Conservation (phyloP, 192 early-diverging fungal genomes). For the Podila epigama region DNA sequence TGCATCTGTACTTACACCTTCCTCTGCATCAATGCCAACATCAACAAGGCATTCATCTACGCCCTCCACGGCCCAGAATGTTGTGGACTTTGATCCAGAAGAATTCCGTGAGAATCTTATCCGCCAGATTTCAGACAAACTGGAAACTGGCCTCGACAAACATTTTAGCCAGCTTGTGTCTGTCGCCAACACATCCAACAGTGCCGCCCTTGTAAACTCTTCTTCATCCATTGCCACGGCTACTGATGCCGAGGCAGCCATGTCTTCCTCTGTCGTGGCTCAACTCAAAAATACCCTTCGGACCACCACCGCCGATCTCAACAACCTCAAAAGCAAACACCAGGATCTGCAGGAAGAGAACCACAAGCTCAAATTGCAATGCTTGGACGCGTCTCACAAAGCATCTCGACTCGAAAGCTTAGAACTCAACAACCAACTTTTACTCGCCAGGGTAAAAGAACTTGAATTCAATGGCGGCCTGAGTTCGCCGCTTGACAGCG, state of each 20-base stretch:
- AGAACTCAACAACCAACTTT: slow-evolving; percentile 20
- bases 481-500: not conserved
- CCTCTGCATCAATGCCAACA: not conserved
- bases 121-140: slow-evolving; percentile 15
- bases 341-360: slow-evolving; percentile 9
- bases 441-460: slow-evolving; percentile 48
- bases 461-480: slow-evolving; percentile 2
- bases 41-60: not conserved
- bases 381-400: slow-evolving; percentile 12
- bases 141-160: slow-evolving; percentile 14
- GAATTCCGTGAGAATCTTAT: slow-evolving; percentile 15
- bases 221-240: not conserved
- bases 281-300: slow-evolving; percentile 3
- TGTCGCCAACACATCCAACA: not conserved
- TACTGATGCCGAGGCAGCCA: not conserved
- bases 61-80: not conserved
- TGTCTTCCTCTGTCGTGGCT: not conserved
- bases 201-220: not conserved
- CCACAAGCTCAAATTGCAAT: slow-evolving; percentile 5
- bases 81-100: slow-evolving; percentile 12
- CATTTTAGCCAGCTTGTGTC: slow-evolving; percentile 16
- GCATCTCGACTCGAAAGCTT: slow-evolving; percentile 6
- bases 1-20: not conserved
- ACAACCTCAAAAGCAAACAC: slow-evolving; percentile 9
- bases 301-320: not conserved